Evolutionary conservation across 2,329 filamentous ascomycete genomes (phyloP), one percentile per base, ranked within the genome.

Genomic region (Aurifilum marmelostoma): DNA sequence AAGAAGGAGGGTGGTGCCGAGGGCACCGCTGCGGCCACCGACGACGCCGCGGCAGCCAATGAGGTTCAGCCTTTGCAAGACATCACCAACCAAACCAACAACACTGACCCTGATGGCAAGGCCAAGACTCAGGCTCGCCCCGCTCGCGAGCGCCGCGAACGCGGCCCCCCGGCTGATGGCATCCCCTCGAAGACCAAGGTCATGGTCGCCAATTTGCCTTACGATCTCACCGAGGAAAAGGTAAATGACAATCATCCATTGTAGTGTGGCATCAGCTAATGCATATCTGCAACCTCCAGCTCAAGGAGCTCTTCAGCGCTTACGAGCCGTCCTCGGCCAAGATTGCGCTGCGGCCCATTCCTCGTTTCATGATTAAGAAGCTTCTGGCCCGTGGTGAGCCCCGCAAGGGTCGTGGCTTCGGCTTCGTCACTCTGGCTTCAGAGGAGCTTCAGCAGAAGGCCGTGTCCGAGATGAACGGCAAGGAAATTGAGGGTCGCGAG

Each of bases 291-390:
- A 41, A n/a, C 27, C 11, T 47, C n/a, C 37, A 98, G 96, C 93
- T 99, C 79, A 94, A 97, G 85, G 95, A 99, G 82, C 92, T 99
- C 78, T 99, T 99, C 84, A 87, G 89, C 78, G 92, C 89, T 73
- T 99, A 97, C 86, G 88, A 94, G 79, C 96, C 96, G 72, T 91
- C 91, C 75, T 97, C 94, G 73, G 95, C 96, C 82, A 99, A 98
- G 90, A 98, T 99, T 79, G 96, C 96, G 74, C 93, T 99, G 76
- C 95, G 96, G 77, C 96, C 96, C 65, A 99, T 99, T 75, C 96
- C 96, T 75, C 94, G 95, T 77, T 99, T 98, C 87, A 99, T 99
- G 96, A 96, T 99, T 84, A 97, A 97, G 91, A 99, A 99, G 89
- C 93, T 99, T 72, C 94, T 97, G 85, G 94, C 95, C 77, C 95